Evolutionary conservation across 1,284 basidiomycete species (phyloP), one percentile per base, ranked within the genome.

Genomic region (Cutaneotrichosporon sp.): DNA sequence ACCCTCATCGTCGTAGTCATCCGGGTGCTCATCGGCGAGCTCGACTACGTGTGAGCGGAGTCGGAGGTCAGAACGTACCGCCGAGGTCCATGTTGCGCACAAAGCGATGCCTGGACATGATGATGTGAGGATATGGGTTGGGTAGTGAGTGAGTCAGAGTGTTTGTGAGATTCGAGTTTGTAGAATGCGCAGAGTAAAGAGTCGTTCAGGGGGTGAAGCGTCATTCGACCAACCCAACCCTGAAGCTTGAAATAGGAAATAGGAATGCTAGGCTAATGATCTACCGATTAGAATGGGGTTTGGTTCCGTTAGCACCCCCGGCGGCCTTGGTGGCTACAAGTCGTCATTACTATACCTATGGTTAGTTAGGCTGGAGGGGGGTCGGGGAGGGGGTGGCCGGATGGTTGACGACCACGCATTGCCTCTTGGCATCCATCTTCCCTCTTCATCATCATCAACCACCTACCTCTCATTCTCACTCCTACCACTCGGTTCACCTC

Each of bases 41-140:
- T 63, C 62, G 31, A 55, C 61, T 56, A 46, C 30, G 32, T 32
- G 47, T 60, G 51, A 61, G 46, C 46, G 21, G 36, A 26, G 31
- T 16, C 31, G 32, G 40, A 13, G 8, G 26, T 13, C 40, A 38
- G 21, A 31, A 30, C 21, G 22, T 72, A 90, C 95, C 93, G 70
- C 90, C 84, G 38, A 97, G 83, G 76, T 98, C 88, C 55, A 99
- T 83, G 79, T 97, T 95, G 69, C 92, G 86, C 69, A 98, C 86
- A 78, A 89, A 87, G 76, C 96, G 88, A 81, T 99, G 96, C 77
- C 92, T 84, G 11, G 92, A 94, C 91, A 81, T 81, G 34, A 5
- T 52, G 62, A 26, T 18, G 9, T 36, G 58, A 16, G n/a, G n/a
- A 9, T 30, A 9, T 31, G 31, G 10, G 31, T 34, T 31, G 13